These are phyloP conservation scores for Daldinia sp. DNA, from an alignment of 2,329 filamentous ascomycete species.

Conservation along the genomic window DNA sequence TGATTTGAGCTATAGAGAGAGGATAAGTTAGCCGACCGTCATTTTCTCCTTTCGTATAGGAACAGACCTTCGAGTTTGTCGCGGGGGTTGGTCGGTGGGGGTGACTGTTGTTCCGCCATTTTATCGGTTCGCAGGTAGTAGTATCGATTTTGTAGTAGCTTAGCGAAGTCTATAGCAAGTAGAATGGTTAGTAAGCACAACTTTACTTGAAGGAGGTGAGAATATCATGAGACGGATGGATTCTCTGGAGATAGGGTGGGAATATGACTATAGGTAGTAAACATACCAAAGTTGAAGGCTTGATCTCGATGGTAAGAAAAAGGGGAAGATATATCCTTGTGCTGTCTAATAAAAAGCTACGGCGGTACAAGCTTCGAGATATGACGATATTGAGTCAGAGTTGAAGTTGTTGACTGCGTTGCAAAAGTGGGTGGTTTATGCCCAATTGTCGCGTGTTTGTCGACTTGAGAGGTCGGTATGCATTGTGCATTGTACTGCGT, in stretches of 20 bases:
- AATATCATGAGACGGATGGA: neutral
- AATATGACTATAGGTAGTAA: neutral
- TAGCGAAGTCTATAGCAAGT: constrained; percentile 1
- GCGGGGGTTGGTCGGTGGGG: constrained; percentile 46
- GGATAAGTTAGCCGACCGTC: constrained; percentile 35
- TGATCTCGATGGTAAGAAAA: constrained; percentile 6
- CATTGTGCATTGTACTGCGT: neutral
- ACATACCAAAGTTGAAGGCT: constrained; percentile 21
- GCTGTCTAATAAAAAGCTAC: neutral
- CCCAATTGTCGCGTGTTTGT: constrained; percentile 37
- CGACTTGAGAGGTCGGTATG: constrained; percentile 4
- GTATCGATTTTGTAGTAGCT: constrained; percentile 1
- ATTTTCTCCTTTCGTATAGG: neutral
- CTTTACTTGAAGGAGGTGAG: neutral
- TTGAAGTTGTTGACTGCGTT: constrained; percentile 6
- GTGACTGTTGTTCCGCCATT: constrained; percentile 50
- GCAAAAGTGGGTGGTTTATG: constrained; percentile 27
- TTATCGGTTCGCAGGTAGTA: constrained; percentile 13
- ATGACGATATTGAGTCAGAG: neutral
- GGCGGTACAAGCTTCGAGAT: neutral
- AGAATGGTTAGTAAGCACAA: constrained; percentile 20
- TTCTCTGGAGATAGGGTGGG: neutral
- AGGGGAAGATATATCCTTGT: neutral
- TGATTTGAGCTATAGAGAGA: constrained; percentile 81
- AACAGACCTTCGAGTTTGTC: constrained; percentile 53